Conservation (phyloP, 257 asterid genomes). For the Solanum verrucosum region DNA sequence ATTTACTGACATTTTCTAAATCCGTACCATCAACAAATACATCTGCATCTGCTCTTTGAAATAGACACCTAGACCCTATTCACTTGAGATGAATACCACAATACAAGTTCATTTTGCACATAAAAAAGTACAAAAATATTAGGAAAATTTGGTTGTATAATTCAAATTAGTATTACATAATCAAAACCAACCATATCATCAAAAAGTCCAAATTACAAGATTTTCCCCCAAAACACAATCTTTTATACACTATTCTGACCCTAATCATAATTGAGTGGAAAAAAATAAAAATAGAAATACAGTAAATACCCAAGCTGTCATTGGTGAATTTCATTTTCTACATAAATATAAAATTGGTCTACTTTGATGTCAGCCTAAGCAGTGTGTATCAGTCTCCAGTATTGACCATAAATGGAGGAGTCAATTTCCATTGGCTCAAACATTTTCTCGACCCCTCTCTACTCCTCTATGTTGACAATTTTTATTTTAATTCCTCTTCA, state of each 20-base stretch:
- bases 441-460: not conserved
- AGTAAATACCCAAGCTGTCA: not conserved
- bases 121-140: not conserved
- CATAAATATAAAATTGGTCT: not conserved
- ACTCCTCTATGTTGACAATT: not conserved
- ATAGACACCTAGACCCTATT: not conserved
- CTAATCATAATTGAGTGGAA: not conserved
- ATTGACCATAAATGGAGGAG: constrained; percentile 22
- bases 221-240: not conserved
- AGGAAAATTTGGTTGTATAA: not conserved
- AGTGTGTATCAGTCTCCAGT: not conserved
- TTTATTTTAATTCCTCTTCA: not conserved
- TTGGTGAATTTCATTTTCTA: not conserved
- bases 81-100: not conserved
- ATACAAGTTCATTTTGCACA: not conserved
- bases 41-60: not conserved
- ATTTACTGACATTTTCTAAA: not conserved
- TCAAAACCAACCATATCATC: not conserved
- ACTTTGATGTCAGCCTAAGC: constrained; percentile 1
- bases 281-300: not conserved
- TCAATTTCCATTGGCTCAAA: constrained; percentile 20
- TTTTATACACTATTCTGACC: not conserved
- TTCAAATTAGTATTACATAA: not conserved
- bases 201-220: not conserved
- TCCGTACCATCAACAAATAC: not conserved